phyloP scores from a whole-genome alignment of 257 asterid species.

The Marsdenia floribunda region DNA sequence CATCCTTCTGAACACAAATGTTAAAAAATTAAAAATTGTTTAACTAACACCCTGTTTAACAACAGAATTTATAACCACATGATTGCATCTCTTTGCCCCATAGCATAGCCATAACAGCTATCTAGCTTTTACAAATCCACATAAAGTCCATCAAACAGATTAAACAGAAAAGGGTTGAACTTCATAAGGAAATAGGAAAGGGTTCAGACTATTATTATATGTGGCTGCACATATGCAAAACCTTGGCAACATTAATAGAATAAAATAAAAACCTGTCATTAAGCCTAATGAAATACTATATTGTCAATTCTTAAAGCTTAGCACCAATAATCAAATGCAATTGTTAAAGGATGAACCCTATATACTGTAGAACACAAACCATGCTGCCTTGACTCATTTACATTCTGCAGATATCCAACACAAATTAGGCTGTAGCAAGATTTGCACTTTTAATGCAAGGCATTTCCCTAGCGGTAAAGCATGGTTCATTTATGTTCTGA shows the following conservation, averaged over 20 bases:
- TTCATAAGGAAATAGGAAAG: not conserved
- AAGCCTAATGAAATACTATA: not conserved
- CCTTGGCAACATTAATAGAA: not conserved
- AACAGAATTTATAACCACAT: not conserved
- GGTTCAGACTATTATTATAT: not conserved
- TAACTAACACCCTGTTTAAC: not conserved
- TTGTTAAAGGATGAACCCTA: not conserved
- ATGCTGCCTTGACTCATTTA: not conserved
- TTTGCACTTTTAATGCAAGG: not conserved
- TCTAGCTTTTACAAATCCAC: not conserved
- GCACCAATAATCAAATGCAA: not conserved
- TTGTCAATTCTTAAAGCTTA: not conserved
- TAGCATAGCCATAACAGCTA: not conserved
- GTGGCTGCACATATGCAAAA: not conserved
- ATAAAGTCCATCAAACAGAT: not conserved
- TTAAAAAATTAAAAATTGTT: too few species aligned
- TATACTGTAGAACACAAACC: not conserved
- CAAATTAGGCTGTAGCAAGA: not conserved
- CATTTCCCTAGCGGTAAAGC: conserved; percentile 2
- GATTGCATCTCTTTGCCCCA: not conserved
- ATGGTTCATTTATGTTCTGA: not conserved
- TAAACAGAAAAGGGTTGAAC: not conserved
- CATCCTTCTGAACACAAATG: not conserved
- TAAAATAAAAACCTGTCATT: not conserved
- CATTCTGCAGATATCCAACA: not conserved